A percentile compares a stretch with the other conserved stretches of the same genome.
phyloP scores from a whole-genome alignment of 257 asterid genomes.

The Solanum chilense region DNA sequence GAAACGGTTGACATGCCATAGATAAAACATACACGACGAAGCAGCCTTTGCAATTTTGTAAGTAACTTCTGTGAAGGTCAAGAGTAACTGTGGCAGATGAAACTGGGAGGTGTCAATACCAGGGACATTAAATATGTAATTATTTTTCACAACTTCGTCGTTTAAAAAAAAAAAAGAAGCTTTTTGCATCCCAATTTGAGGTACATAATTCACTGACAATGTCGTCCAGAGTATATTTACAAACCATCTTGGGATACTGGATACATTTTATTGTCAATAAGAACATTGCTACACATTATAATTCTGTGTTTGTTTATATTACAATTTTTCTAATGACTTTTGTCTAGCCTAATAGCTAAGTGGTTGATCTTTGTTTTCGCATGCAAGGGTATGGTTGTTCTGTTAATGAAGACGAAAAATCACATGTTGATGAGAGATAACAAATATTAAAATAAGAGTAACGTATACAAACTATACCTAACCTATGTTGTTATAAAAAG shows the following conservation, averaged over 20 bases:
- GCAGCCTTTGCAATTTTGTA: conserved; percentile 44
- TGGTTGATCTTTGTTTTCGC: background rate
- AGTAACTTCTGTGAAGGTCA: conserved; percentile 24
- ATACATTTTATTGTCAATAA: background rate
- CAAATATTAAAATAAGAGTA: background rate
- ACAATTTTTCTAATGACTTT: background rate
- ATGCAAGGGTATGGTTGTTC: background rate
- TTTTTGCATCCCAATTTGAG: conserved; percentile 5
- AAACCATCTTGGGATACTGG: background rate
- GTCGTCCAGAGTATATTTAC: background rate
- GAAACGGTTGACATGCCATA: conserved; percentile 49
- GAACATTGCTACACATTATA: background rate
- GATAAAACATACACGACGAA: conserved; percentile 2
- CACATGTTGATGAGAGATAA: too few relatives aligned
- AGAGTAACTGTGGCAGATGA: background rate
- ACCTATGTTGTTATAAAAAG: background rate
- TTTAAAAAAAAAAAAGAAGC: background rate
- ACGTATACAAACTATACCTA: background rate
- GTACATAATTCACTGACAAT: conserved; percentile 2
- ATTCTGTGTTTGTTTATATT: background rate
- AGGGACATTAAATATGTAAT: conserved; percentile 21
- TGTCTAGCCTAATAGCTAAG: background rate
- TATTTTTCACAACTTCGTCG: conserved; percentile 1
- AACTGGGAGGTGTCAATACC: background rate
- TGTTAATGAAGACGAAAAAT: background rate